Evolutionary conservation across 2,329 filamentous ascomycete genomes (phyloP).

Genomic region (Fusarium albosuccineum): DNA sequence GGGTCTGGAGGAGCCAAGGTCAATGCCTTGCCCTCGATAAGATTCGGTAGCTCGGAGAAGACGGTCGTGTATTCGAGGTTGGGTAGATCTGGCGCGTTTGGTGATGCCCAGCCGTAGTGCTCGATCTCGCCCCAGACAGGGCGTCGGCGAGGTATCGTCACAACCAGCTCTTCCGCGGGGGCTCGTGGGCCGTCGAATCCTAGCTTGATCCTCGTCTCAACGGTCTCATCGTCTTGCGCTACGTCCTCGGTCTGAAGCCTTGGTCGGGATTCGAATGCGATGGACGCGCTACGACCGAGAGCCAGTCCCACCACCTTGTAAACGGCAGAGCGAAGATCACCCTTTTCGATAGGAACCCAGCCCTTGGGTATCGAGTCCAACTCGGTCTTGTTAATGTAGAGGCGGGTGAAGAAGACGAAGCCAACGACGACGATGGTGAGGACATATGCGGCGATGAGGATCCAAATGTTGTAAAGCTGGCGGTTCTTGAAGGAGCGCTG

Average conservation of each 20-base stretch:
- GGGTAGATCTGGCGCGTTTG: slow-evolving; percentile 78
- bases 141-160: slow-evolving; percentile 64
- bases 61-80: slow-evolving; percentile 88
- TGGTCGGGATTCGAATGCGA: slow-evolving; percentile 75
- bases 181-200: slow-evolving; percentile 53
- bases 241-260: slow-evolving; percentile 42
- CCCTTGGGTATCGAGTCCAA: slow-evolving; percentile 86
- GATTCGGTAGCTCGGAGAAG: slow-evolving; percentile 84
- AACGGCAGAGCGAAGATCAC: slow-evolving; percentile 82
- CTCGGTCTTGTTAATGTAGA: slow-evolving; percentile 86
- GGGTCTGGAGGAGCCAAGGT: slow-evolving; percentile 77
- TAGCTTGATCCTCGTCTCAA: slow-evolving; percentile 36
- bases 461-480: slow-evolving; percentile 84
- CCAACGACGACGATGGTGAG: slow-evolving; percentile 77
- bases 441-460: slow-evolving; percentile 81
- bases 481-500: slow-evolving; percentile 77
- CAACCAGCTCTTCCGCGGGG: slow-evolving; percentile 54
- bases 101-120: slow-evolving; percentile 91
- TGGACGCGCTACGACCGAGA: slow-evolving; percentile 80
- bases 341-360: slow-evolving; percentile 88
- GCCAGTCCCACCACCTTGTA: slow-evolving; percentile 80
- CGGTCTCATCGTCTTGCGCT: slow-evolving; percentile 31
- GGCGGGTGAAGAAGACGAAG: slow-evolving; percentile 84
- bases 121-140: slow-evolving; percentile 84
- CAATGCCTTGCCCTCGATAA: slow-evolving; percentile 94